phyloP scores from a whole-genome alignment of 345 rosid genomes.

The Brassica juncea region DNA sequence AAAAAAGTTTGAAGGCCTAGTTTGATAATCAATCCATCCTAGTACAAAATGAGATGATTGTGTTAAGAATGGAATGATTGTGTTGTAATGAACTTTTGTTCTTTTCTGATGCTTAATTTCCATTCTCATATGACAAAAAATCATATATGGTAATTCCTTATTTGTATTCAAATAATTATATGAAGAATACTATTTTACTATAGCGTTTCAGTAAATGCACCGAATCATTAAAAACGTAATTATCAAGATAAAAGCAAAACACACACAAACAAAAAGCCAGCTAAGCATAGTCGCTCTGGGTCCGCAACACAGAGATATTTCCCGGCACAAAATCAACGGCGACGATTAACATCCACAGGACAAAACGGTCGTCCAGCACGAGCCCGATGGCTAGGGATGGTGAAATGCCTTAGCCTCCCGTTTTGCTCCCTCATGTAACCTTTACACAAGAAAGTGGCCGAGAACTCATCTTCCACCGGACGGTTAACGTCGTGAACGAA shows the following conservation, averaged over 20 bases:
- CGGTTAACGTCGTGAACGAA: slow-evolving; percentile 90
- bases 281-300: slow-evolving; percentile 6
- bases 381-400: slow-evolving; percentile 72
- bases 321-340: slow-evolving; percentile 11
- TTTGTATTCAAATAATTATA: slow-evolving; percentile 20
- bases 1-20: too few relatives aligned
- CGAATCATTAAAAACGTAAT: neutral
- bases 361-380: slow-evolving; percentile 63
- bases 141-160: neutral
- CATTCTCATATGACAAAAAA: too few relatives aligned
- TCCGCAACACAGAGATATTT: neutral
- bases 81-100: too few relatives aligned
- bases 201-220: slow-evolving; percentile 30
- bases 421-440: slow-evolving; percentile 74
- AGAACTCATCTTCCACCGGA: slow-evolving; percentile 74
- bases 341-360: slow-evolving; percentile 45
- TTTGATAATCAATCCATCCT: too few relatives aligned
- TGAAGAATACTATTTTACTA: neutral
- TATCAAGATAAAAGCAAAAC: neutral
- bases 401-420: slow-evolving; percentile 83
- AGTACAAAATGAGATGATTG: too few relatives aligned
- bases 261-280: neutral
- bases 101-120: too few relatives aligned
- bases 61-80: too few relatives aligned
- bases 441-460: slow-evolving; percentile 70